Percentiles rank a stretch among this genome's conserved stretches.
Conservation (phyloP, 805 yeast species). For the Kodamaea laetipori region DNA sequence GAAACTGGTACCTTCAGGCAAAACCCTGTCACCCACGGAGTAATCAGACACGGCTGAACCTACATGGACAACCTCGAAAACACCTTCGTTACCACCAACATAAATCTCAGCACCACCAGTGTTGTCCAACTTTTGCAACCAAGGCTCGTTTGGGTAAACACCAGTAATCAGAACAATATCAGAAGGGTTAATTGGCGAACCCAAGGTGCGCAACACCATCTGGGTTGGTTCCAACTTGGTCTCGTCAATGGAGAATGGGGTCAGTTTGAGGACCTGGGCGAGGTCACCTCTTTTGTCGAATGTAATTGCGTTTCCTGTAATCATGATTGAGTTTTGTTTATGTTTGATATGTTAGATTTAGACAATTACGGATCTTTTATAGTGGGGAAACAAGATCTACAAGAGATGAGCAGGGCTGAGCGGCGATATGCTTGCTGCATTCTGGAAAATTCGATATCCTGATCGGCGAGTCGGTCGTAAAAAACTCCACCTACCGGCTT, state of each 20-base stretch:
- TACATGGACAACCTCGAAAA: conserved; percentile 19
- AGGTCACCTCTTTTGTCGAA: conserved; percentile 7
- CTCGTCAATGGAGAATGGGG: conserved; percentile 9
- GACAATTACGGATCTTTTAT: too few relatives aligned
- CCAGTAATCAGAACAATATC: conserved; percentile 87
- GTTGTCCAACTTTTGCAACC: conserved; percentile 9
- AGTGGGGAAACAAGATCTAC: too few relatives aligned
- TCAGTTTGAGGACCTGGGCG: conserved; percentile 5
- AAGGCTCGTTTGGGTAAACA: conserved; percentile 77
- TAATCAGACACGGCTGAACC: conserved; percentile 19
- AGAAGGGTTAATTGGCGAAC: conserved; percentile 88
- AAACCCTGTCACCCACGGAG: conserved; percentile 23
- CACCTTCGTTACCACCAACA: conserved; percentile 26
- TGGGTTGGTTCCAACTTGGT: conserved; percentile 17
- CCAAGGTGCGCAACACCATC: conserved; percentile 64
- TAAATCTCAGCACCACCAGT: not conserved
- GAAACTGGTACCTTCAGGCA: conserved; percentile 21
- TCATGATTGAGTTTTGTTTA: not conserved
- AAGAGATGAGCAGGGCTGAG: too few relatives aligned
- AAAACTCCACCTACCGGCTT: too few relatives aligned
- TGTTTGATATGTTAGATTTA: not conserved
- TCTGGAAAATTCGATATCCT: too few relatives aligned
- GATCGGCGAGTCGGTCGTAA: too few relatives aligned
- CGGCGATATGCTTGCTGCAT: too few relatives aligned
- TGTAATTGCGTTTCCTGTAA: conserved; percentile 9